Evolutionary conservation across 108 stramenopile species (phyloP).

Genomic region (Discostella stelligeroides): DNA sequence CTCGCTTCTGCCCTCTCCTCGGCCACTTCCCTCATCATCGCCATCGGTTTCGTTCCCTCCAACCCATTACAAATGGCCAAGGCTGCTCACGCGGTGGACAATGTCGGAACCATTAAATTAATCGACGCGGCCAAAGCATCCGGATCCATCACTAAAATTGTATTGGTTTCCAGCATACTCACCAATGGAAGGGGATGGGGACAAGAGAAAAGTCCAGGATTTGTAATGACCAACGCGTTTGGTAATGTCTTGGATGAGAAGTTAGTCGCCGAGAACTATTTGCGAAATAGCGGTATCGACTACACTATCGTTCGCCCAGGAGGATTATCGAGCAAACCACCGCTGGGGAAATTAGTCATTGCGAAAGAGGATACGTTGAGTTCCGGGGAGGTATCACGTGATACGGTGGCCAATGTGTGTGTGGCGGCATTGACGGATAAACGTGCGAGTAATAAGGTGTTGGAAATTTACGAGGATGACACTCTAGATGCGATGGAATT

Average conservation of each 20-base stretch:
- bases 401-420: conserved; percentile 87
- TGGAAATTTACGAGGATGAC: conserved; percentile 82
- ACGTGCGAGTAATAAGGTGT: conserved; percentile 77
- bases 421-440: conserved; percentile 74
- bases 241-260: conserved; percentile 84
- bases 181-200: conserved; percentile 81
- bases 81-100: conserved; percentile 83
- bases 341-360: conserved; percentile 60
- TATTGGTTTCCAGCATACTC: conserved; percentile 77
- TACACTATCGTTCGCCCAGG: conserved; percentile 88
- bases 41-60: conserved; percentile 76
- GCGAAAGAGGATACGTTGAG: conserved; percentile 76
- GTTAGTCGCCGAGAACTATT: conserved; percentile 74
- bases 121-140: conserved; percentile 80
- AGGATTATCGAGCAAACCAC: conserved; percentile 76
- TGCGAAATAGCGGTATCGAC: conserved; percentile 65
- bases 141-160: conserved; percentile 68
- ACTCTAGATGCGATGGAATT: conserved; percentile 60
- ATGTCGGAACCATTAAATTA: conserved; percentile 74
- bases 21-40: conserved; percentile 74
- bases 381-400: conserved; percentile 76
- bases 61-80: conserved; percentile 80
- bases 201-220: conserved; percentile 83
- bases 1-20: conserved; percentile 56
- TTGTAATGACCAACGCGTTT: conserved; percentile 82